Evolutionary conservation across 495 filamentous ascomycete genomes (phyloP).

Genomic region (Hyaloscypha bicolor): DNA sequence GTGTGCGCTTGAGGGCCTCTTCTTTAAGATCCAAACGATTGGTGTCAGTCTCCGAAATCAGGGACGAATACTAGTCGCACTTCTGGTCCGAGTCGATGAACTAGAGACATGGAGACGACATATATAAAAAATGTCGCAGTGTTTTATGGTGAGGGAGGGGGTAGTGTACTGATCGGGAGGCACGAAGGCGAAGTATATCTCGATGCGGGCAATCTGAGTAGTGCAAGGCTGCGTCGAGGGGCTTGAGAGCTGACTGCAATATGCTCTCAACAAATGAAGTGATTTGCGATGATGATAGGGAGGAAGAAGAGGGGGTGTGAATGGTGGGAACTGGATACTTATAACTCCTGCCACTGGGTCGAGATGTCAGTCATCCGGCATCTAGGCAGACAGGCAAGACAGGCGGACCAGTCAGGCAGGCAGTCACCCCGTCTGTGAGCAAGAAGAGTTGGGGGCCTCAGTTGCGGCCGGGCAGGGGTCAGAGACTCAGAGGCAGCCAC

Average conservation of each 20-base stretch:
- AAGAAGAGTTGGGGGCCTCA: neutral
- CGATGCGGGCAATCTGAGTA: neutral
- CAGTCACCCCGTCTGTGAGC: neutral
- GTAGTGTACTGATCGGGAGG: neutral
- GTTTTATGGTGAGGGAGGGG: slow-evolving; percentile 5
- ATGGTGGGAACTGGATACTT: slow-evolving; percentile 8
- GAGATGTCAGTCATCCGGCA: slow-evolving; percentile 8
- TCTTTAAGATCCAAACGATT: slow-evolving; percentile 1
- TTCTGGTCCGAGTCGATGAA: slow-evolving; percentile 23
- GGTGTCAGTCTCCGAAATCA: slow-evolving; percentile 34
- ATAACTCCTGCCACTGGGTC: slow-evolving; percentile 1
- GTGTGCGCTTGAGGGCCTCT: slow-evolving; percentile 8
- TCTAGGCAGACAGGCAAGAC: neutral
- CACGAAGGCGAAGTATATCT: neutral
- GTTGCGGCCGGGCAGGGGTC: neutral
- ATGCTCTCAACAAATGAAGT: neutral
- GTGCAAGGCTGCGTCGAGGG: neutral
- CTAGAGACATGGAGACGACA: slow-evolving; percentile 34
- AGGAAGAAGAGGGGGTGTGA: slow-evolving; percentile 2
- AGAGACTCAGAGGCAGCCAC: no score
- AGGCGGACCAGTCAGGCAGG: no score
- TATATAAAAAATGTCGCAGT: slow-evolving; percentile 18
- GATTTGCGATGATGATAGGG: slow-evolving; percentile 1
- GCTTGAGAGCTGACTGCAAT: neutral
- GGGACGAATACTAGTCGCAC: slow-evolving; percentile 27